A percentile compares a stretch with the other conserved stretches of the same genome.
Conservation (phyloP, 345 rosid genomes). For the Tarenaya hassleriana region DNA sequence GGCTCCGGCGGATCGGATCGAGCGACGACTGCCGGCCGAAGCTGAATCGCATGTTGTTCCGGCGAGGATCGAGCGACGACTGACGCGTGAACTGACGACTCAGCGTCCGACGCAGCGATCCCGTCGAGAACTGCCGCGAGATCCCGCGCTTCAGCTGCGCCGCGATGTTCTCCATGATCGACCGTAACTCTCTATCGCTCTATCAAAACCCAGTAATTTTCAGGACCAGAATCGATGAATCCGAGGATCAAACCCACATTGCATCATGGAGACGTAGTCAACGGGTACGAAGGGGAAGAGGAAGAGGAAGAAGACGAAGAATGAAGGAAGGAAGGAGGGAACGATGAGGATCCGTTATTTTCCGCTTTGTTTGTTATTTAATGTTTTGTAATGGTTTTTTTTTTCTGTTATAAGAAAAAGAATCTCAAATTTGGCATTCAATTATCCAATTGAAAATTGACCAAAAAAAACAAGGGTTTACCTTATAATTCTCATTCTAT, state of each 20-base stretch:
- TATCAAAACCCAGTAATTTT: not conserved
- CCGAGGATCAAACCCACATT: conserved; percentile 19
- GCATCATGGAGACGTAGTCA: not conserved
- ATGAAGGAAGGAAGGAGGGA: not conserved
- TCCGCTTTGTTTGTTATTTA: not conserved
- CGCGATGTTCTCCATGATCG: conserved; percentile 48
- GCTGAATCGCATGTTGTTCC: conserved; percentile 67
- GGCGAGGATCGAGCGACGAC: conserved; percentile 63
- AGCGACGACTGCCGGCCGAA: conserved; percentile 81
- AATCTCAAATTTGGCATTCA: too few relatives aligned
- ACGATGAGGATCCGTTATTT: conserved; percentile 20
- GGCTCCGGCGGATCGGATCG: conserved; percentile 70
- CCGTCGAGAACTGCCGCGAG: conserved; percentile 72
- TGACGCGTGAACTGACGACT: conserved; percentile 60
- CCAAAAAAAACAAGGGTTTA: too few relatives aligned
- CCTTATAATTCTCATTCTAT: too few relatives aligned
- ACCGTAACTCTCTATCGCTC: not conserved
- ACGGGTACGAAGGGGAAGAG: conserved; percentile 8
- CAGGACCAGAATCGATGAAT: not conserved
- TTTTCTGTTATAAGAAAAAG: too few relatives aligned
- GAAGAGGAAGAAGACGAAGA: not conserved
- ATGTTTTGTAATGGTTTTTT: not conserved
- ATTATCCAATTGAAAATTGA: too few relatives aligned
- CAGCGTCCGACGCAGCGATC: conserved; percentile 44
- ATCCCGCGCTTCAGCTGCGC: conserved; percentile 65